Evolutionary conservation across 495 filamentous ascomycete genomes (phyloP).

Genomic region (Aspergillus campestris): DNA sequence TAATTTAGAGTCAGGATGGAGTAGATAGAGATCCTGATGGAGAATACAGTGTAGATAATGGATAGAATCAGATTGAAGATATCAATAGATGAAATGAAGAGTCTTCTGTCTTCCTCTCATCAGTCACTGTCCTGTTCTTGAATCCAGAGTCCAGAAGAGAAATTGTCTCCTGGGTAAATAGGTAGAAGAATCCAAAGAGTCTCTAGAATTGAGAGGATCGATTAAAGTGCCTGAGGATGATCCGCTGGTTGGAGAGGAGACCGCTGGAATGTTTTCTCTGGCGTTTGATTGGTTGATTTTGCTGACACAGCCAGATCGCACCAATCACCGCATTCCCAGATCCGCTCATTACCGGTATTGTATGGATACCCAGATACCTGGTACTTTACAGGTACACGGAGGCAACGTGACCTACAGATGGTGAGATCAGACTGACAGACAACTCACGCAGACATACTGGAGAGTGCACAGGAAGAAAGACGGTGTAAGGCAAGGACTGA

Average conservation of each 20-base stretch:
- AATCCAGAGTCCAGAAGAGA: no score
- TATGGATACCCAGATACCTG: no score
- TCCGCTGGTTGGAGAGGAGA: conserved; percentile 15
- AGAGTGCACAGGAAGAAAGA: no score
- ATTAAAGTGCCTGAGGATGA: conserved; percentile 1
- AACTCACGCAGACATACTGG: no score
- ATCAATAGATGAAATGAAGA: conserved; percentile 1
- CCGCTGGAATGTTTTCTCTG: conserved; percentile 16
- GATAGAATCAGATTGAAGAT: conserved; percentile 9
- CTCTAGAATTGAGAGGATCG: no score
- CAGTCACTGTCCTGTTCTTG: neutral
- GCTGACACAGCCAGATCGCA: conserved; percentile 14
- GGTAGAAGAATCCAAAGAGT: no score
- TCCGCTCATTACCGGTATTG: no score
- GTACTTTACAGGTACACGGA: no score
- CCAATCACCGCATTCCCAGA: conserved; percentile 4
- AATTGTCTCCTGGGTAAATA: no score
- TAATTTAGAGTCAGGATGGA: conserved; percentile 2
- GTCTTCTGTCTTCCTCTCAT: neutral
- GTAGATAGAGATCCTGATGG: neutral
- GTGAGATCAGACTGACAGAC: no score
- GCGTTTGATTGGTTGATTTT: conserved; percentile 1
- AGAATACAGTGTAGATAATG: conserved; percentile 12
- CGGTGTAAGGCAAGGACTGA: no score
- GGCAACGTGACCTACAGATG: no score